Evolutionary conservation across 2,329 filamentous ascomycete species (phyloP), one percentile per base, ranked within the genome.

Genomic region (Coniochaeta pulveracea): DNA sequence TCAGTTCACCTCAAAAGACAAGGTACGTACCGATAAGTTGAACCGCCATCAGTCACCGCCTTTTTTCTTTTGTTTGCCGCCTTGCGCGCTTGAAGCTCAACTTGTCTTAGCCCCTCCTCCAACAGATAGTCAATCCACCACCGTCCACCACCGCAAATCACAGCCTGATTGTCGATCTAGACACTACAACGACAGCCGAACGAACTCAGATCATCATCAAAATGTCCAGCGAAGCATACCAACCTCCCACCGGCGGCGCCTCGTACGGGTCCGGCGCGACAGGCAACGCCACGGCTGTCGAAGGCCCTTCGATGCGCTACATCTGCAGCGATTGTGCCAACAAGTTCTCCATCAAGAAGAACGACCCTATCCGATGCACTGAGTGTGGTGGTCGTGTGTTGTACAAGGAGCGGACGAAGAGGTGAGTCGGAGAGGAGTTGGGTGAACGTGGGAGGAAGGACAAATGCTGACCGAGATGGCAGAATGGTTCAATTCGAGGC

Each of bases 401-500:
- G 45, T 96, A 96, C 63, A 98, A 98, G 74, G 85, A 95, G 73
- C 66, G 91, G 53, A 98, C 91, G 27, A 95, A 93, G 70, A 76
- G 91, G 91, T 95, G 56, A 60, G 80, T 63, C 38, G 33, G 11
- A 16, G 26, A 6, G 17, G 31, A 12, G 23, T n/a, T 11, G 6
- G 14, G 17, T 8, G 22, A 4, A 34, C 8, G 4, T 4, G 2
- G 9, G 33, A 31, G 7, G 4, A 10, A 21, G 19, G 11, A 26
- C 31, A 19, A 36, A 35, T 38, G 39, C 46, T 52, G 35, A 54
- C 36, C 15, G 15, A 35, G 12, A 10, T 26, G 31, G 35, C 47
- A 93, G 89, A 52, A 95, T 96, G 88, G 88, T 96, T 33, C 91
- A 98, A 63, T 96, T 98, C 51, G 88, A 98, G 67, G 91, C 91